These are phyloP conservation scores for Podila minutissima DNA, from an alignment of 192 early-diverging fungal genomes.

Conservation along the genomic window DNA sequence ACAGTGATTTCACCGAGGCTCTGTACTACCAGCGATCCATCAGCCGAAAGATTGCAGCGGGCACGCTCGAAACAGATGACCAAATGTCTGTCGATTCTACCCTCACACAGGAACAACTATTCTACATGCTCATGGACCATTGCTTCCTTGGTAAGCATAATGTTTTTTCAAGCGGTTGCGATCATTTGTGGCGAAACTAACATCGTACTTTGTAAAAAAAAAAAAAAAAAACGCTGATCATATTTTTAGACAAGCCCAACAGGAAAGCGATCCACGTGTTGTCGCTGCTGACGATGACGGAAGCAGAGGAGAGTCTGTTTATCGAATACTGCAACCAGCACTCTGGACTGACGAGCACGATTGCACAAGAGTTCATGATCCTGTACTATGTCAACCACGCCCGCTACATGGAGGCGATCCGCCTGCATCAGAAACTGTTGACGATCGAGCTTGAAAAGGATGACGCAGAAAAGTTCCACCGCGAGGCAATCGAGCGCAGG, in stretches of 20 bases:
- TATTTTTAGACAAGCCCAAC: conserved; percentile 33
- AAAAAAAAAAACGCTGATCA: no score
- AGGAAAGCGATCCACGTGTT: conserved; percentile 27
- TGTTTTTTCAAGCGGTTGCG: no score
- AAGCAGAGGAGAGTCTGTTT: conserved; percentile 22
- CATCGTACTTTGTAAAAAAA: no score
- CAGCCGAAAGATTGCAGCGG: background rate
- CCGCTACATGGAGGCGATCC: conserved; percentile 43
- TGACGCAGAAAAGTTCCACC: conserved; percentile 31
- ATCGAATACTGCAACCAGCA: conserved; percentile 18
- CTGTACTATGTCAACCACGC: conserved; percentile 47
- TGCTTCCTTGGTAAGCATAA: conserved; percentile 24
- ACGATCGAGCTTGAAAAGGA: conserved; percentile 28
- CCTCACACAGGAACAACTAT: conserved; percentile 8
- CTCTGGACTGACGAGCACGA: conserved; percentile 25
- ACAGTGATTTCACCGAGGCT: conserved; percentile 34
- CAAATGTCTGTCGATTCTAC: background rate
- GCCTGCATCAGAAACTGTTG: conserved; percentile 30
- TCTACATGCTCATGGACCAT: conserved; percentile 22
- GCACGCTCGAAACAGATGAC: background rate
- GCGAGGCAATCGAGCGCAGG: conserved; percentile 26
- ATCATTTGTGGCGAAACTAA: background rate
- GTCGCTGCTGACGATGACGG: conserved; percentile 31
- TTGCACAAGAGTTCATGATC: conserved; percentile 45
- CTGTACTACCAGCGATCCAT: conserved; percentile 42